Percentiles rank a stretch among this genome's conserved stretches.
Conservation (phyloP, 805 yeast species). For the Teunomyces kruisii region DNA sequence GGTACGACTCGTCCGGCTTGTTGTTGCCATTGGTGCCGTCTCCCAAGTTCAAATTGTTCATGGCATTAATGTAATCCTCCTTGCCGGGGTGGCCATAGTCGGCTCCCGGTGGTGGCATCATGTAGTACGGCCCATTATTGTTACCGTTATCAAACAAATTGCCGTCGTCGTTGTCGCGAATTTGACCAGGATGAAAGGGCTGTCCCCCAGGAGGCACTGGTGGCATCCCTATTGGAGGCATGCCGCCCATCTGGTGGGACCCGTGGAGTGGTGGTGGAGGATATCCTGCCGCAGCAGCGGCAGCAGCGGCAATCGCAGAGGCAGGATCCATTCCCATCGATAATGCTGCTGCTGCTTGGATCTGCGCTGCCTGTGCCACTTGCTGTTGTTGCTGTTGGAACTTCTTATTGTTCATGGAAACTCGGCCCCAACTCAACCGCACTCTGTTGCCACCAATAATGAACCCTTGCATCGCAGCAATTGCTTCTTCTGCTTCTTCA, state of each 20-base stretch:
- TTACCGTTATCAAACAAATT: neutral
- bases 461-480: conserved; percentile 85
- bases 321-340: conserved; percentile 39
- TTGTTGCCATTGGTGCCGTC: conserved; percentile 7
- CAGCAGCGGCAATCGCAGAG: conserved; percentile 28
- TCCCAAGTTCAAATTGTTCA: conserved; percentile 12
- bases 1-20: conserved; percentile 3
- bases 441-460: conserved; percentile 82
- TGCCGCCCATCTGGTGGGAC: neutral
- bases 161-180: conserved; percentile 9
- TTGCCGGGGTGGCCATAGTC: neutral
- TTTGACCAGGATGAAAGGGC: conserved; percentile 2
- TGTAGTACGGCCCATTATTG: conserved; percentile 3
- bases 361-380: conserved; percentile 33
- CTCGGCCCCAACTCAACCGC: conserved; percentile 85
- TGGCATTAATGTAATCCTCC: conserved; percentile 13
- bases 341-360: conserved; percentile 39
- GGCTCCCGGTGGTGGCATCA: conserved; percentile 4
- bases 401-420: conserved; percentile 31
- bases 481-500: conserved; percentile 82
- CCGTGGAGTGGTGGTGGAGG: conserved; percentile 8
- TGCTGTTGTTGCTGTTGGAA: conserved; percentile 31
- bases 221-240: conserved; percentile 7
- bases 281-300: conserved; percentile 22
- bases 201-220: neutral